Evolutionary conservation across 768 basidiomycete species (phyloP), one percentile per base, ranked within the genome.

Genomic region (Naganishia vishniacii): DNA sequence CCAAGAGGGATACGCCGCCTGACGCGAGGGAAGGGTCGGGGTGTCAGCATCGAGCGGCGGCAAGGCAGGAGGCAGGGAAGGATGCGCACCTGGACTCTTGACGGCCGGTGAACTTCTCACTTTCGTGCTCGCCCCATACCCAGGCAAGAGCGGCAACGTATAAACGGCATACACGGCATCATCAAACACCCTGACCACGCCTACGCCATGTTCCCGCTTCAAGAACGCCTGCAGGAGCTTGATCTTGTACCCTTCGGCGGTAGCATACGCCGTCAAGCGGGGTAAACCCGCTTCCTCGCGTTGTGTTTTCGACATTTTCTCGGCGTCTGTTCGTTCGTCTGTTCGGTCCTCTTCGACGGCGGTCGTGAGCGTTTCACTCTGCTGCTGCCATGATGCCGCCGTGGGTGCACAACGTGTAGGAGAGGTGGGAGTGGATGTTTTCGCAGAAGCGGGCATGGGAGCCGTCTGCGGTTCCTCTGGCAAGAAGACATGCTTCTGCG

Each of bases 111-210:
- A 90, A 0, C 89, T 91, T n/a, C 93, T 87, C 28, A 95, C 80
- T 65, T 88, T 90, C 2, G 87, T 85, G 44, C 85, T 84, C 1
- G 88, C 87, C 0, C 88, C 87, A 70, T 97, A 97, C 0, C 93
- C 93, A 8, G 93, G 90, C 16, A 95, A 81, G 3, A 97, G 81
- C 1, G 93, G 93, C 0, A 94, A 81, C 73, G 90, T 88, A 72
- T 97, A 94, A 80, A 93, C 92, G 62, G 86, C 88, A 80, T 95
- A 95, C 65, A 94, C 78, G 0, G 91, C 92, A 78, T 97, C 93
- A 74, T 95, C 93, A 69, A 90, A 97, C 0, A 90, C 83, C 65
- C 93, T 81, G 86, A 90, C 11, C 79, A 81, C 76, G 2, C 75
- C 76, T 12, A 93, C 91, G 61, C 92, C 94, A 74, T 97, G 93